A percentile compares a stretch with the other conserved stretches of the same genome.
These are phyloP conservation scores for Flaveria bidentis DNA, from an alignment of 129 eudicot genomes.

Conservation along the genomic window DNA sequence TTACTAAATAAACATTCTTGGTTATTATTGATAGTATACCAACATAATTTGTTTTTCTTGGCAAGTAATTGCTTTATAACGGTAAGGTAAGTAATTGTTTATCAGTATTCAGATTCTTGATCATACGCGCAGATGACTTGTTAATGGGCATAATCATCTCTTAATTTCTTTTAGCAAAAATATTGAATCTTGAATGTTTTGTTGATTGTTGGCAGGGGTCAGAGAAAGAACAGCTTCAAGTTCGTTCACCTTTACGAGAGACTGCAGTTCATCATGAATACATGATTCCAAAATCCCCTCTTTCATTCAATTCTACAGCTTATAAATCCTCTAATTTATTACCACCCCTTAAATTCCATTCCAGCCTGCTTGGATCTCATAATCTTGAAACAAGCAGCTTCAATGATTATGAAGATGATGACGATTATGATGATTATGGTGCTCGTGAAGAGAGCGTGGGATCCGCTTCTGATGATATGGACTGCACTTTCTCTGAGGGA, in stretches of 20 bases:
- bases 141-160: not conserved
- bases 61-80: not conserved
- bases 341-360: conserved; percentile 84
- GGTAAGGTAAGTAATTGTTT: not conserved
- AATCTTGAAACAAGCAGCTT: conserved; percentile 40
- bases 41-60: conserved; percentile 4
- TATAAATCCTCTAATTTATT: conserved; percentile 50
- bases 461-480: conserved; percentile 61
- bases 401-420: conserved; percentile 50
- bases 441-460: conserved; percentile 72
- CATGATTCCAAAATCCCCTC: conserved; percentile 66
- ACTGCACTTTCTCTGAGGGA: conserved; percentile 57
- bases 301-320: conserved; percentile 45
- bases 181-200: not conserved
- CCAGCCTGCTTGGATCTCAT: conserved; percentile 59
- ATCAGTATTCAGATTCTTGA: not conserved
- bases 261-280: conserved; percentile 46
- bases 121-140: not conserved
- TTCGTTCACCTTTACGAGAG: conserved; percentile 67
- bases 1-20: not conserved
- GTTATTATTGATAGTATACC: not conserved
- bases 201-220: conserved; percentile 53
- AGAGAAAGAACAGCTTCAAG: conserved; percentile 39
- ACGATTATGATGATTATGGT: conserved; percentile 32
- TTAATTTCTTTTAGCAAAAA: not conserved